These are phyloP conservation scores for Filobasidium wieringae DNA, from an alignment of 768 basidiomycete species.

Conservation along the genomic window DNA sequence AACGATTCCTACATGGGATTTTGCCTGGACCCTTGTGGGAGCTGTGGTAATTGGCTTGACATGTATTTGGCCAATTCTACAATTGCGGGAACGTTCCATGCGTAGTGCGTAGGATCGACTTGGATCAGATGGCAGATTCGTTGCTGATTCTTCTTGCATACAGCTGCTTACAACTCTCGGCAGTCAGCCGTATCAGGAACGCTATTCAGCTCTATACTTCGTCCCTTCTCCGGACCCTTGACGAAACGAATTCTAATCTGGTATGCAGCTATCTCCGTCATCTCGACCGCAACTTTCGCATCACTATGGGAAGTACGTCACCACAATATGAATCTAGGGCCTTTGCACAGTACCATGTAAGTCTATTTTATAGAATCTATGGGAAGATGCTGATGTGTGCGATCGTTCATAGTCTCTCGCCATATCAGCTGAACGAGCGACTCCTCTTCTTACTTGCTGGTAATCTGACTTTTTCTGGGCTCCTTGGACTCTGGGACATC, in stretches of 20 bases:
- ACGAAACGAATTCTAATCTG: neutral
- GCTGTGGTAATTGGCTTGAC: neutral
- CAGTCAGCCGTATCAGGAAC: neutral
- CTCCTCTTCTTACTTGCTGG: constrained; percentile 23
- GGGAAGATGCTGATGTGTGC: neutral
- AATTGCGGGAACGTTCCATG: neutral
- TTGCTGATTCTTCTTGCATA: neutral
- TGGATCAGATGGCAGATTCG: neutral
- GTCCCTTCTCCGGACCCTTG: neutral
- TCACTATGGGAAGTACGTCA: neutral
- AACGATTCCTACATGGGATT: neutral
- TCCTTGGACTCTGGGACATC: constrained; percentile 21
- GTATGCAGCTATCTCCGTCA: neutral
- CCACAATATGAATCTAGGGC: constrained; percentile 1
- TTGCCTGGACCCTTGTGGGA: neutral
- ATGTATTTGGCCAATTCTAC: neutral
- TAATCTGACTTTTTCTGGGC: constrained; percentile 17
- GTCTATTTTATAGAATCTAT: neutral
- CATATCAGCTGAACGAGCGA: constrained; percentile 29
- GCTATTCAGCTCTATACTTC: neutral
- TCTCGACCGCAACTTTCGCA: neutral
- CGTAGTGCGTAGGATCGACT: neutral
- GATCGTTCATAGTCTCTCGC: constrained; percentile 21
- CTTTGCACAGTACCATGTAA: constrained; percentile 17
- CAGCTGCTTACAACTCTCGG: neutral